These are phyloP conservation scores for Dissophora globulifera DNA, from an alignment of 192 early-diverging fungal species.

Conservation along the genomic window DNA sequence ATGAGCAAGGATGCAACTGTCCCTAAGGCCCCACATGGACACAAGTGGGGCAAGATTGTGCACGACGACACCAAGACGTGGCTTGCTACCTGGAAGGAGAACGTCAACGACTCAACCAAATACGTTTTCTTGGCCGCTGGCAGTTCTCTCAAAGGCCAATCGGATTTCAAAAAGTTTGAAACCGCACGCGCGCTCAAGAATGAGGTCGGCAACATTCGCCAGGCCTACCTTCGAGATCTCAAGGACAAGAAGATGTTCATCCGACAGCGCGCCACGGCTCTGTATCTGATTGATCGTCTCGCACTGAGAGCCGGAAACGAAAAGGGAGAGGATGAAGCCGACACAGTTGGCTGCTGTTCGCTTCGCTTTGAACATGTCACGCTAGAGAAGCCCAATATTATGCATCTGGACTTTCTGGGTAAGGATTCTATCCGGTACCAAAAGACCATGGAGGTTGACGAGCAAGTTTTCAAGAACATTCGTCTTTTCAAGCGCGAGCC, in stretches of 20 bases:
- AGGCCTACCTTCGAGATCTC: conserved; percentile 81
- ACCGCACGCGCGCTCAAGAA: conserved; percentile 91
- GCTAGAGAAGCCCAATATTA: conserved; percentile 82
- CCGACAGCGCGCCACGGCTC: conserved; percentile 91
- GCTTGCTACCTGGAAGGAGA: conserved; percentile 99
- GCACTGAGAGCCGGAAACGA: conserved; percentile 98
- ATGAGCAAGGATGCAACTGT: conserved; percentile 79
- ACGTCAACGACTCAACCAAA: conserved; percentile 92
- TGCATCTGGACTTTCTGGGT: conserved; percentile 96
- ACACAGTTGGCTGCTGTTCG: conserved; percentile 99
- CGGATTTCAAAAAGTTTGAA: conserved; percentile 96
- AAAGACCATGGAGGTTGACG: conserved; percentile 85
- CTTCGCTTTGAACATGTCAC: conserved; percentile 92
- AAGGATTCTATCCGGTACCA: conserved; percentile 97
- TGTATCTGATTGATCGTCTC: conserved; percentile 95
- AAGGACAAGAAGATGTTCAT: conserved; percentile 83
- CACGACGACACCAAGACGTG: conserved; percentile 95
- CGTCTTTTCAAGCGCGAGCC: conserved; percentile 86
- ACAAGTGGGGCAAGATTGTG: conserved; percentile 86
- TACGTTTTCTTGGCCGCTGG: conserved; percentile 96
- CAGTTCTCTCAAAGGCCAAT: conserved; percentile 94
- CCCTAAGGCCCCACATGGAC: conserved; percentile 87
- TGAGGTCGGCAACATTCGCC: conserved; percentile 79
- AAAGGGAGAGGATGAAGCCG: conserved; percentile 97
- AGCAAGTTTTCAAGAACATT: conserved; percentile 95